phyloP scores from a whole-genome alignment of 73 alveolate genomes.

The Breviolum minutum region DNA sequence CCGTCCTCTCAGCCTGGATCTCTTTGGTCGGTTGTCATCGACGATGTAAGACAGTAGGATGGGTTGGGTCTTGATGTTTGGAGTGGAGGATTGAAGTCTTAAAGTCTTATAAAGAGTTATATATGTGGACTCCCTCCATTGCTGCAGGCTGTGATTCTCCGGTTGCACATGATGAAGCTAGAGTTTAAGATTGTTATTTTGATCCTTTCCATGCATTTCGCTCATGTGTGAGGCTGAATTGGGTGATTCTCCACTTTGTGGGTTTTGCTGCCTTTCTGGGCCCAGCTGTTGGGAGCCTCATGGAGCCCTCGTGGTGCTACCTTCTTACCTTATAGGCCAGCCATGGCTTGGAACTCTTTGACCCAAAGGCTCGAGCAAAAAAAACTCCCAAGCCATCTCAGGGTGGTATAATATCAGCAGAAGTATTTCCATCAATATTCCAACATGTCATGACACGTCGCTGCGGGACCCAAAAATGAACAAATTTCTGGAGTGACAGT shows the following conservation, averaged over 20 bases:
- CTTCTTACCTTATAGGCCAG: not conserved
- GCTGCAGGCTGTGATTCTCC: no score
- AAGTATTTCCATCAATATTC: no score
- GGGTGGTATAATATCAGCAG: no score
- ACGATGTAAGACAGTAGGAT: not conserved
- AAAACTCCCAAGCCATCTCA: no score
- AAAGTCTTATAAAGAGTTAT: not conserved
- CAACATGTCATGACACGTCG: no score
- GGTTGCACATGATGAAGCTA: not conserved
- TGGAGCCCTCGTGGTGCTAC: not conserved
- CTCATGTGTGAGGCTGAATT: slow-evolving; percentile 41
- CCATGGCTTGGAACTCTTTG: not conserved
- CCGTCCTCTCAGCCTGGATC: not conserved
- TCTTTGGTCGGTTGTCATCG: not conserved
- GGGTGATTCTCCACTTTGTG: slow-evolving; percentile 87
- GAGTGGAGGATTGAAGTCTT: not conserved
- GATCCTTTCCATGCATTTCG: not conserved
- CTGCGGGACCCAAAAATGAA: no score
- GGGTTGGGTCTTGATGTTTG: not conserved
- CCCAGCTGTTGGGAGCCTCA: slow-evolving; percentile 40
- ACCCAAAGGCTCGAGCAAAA: not conserved
- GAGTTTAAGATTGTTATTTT: not conserved
- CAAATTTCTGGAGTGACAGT: no score
- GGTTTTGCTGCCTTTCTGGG: slow-evolving; percentile 93
- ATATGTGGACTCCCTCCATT: not conserved